phyloP scores from a whole-genome alignment of 208 protist species.

The Balamuthia mandrillaris region DNA sequence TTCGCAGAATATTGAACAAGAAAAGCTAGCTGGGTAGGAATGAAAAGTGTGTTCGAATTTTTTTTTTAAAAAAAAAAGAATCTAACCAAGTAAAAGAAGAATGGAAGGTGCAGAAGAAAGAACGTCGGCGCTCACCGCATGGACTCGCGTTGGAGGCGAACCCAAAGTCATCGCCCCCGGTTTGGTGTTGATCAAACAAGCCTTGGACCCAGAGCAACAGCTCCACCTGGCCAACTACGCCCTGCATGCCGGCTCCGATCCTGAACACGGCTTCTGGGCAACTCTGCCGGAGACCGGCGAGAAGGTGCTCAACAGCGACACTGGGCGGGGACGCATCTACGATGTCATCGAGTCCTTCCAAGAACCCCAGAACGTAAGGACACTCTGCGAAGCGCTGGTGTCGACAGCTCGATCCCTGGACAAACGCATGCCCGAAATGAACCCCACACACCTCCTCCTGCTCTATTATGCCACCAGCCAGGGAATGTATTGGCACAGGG shows the following conservation, averaged over 20 bases:
- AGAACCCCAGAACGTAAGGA: neutral
- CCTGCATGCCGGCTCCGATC: neutral
- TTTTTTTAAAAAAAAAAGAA: too few species aligned
- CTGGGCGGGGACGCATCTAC: neutral
- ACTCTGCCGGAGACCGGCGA: neutral
- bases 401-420: neutral
- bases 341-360: neutral
- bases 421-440: constrained; percentile 1
- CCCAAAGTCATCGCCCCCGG: too few species aligned
- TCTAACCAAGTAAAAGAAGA: too few species aligned
- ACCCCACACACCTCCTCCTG: constrained; percentile 40
- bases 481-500: constrained; percentile 43
- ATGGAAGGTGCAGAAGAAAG: too few species aligned
- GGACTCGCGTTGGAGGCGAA: too few species aligned
- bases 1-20: too few species aligned
- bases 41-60: too few species aligned
- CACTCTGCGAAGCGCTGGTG: neutral
- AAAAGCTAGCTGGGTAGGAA: too few species aligned
- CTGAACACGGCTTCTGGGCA: neutral
- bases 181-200: neutral
- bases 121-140: too few species aligned
- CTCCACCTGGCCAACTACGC: neutral
- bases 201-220: neutral
- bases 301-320: neutral
- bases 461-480: constrained; percentile 10